Evolutionary conservation across 768 basidiomycete genomes (phyloP).

Genomic region (Termitomyces sp.): DNA sequence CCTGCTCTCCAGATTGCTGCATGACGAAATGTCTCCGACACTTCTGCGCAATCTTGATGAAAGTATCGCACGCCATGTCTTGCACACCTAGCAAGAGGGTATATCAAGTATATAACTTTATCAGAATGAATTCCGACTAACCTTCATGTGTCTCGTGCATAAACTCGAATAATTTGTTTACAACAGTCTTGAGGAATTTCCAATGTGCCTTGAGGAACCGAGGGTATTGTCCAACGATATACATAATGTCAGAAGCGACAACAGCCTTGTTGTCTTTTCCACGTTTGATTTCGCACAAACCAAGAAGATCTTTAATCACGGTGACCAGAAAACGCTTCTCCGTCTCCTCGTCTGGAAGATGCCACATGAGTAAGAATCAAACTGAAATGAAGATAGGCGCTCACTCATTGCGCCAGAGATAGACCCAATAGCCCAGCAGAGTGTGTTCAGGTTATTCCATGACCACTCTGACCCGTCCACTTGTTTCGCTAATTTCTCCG

Average conservation of each 20-base stretch:
- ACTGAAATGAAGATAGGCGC: conserved; percentile 26
- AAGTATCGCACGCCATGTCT: conserved; percentile 99
- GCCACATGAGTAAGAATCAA: not conserved
- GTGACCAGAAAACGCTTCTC: conserved; percentile 99
- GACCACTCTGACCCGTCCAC: conserved; percentile 98
- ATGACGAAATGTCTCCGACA: conserved; percentile 97
- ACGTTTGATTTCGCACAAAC: conserved; percentile 95
- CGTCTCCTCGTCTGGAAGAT: conserved; percentile 82
- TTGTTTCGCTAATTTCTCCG: conserved; percentile 95
- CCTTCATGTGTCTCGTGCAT: conserved; percentile 99
- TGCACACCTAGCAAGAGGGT: conserved; percentile 68
- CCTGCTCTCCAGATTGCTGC: conserved; percentile 94
- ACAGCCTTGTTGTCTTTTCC: conserved; percentile 99
- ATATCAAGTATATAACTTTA: not conserved
- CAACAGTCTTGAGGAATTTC: conserved; percentile 99
- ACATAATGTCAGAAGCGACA: conserved; percentile 95
- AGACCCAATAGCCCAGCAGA: conserved; percentile 99
- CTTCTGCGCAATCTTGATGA: conserved; percentile 99
- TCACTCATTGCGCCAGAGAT: conserved; percentile 99
- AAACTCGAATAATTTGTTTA: conserved; percentile 99
- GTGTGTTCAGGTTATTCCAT: conserved; percentile 97
- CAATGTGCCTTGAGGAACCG: conserved; percentile 99
- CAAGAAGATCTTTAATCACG: conserved; percentile 98
- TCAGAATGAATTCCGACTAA: conserved; percentile 22
- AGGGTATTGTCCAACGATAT: conserved; percentile 99